A percentile compares a stretch with the other conserved stretches of the same genome.
phyloP scores from a whole-genome alignment of 2,329 filamentous ascomycete genomes.

The Monilinia laxa region DNA sequence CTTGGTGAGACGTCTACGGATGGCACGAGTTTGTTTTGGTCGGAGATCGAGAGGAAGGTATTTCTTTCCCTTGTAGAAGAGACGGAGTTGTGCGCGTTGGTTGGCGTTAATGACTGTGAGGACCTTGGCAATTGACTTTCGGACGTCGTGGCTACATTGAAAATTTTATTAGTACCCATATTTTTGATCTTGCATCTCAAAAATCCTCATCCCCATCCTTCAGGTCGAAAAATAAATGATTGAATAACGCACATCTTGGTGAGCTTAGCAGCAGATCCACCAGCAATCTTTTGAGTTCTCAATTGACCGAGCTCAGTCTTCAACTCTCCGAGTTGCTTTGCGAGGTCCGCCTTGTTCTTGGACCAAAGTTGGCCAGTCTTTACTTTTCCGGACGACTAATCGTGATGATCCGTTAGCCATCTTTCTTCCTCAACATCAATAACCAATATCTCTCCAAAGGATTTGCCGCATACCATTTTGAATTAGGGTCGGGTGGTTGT shows the following conservation, averaged over 20 bases:
- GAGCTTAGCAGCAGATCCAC: constrained; percentile 90
- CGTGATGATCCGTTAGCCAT: constrained; percentile 42
- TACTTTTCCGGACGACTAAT: constrained; percentile 66
- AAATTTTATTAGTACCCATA: constrained; percentile 3
- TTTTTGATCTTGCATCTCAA: background rate
- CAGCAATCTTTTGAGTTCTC: constrained; percentile 96
- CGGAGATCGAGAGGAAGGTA: constrained; percentile 98
- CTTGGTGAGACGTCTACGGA: constrained; percentile 90
- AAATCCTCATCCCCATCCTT: background rate
- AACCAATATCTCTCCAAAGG: background rate
- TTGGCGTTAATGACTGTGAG: constrained; percentile 99
- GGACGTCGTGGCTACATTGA: constrained; percentile 80
- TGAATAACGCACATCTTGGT: constrained; percentile 80
- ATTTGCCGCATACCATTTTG: constrained; percentile 23
- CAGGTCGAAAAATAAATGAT: constrained; percentile 1
- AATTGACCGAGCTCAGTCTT: constrained; percentile 96
- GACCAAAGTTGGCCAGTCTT: constrained; percentile 96
- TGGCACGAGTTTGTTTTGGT: constrained; percentile 96
- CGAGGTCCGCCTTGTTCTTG: constrained; percentile 99
- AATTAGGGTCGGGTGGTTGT: constrained; percentile 24
- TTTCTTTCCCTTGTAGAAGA: constrained; percentile 99
- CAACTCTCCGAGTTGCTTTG: constrained; percentile 90
- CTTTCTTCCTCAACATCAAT: constrained; percentile 18
- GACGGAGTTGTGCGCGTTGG: constrained; percentile 94
- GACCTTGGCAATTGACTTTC: constrained; percentile 98